Evolutionary conservation across 495 filamentous ascomycete species (phyloP).

Genomic region (Amniculicola lignicola): DNA sequence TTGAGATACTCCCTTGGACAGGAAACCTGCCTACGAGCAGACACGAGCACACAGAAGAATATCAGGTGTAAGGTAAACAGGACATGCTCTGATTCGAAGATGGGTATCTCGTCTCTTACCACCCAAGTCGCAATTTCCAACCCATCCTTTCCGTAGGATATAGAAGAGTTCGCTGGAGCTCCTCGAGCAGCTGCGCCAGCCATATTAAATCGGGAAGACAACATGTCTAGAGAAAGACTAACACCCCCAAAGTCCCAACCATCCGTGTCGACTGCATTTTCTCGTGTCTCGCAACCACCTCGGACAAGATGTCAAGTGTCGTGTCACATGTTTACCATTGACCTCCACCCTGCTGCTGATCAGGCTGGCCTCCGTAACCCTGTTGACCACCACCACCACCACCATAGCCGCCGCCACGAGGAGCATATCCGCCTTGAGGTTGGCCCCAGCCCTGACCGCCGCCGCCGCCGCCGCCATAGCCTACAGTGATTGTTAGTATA

Average conservation of each 20-base stretch:
- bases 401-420: slow-evolving; percentile 16
- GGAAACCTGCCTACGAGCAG: neutral
- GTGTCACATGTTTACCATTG: slow-evolving; percentile 22
- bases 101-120: slow-evolving; percentile 31
- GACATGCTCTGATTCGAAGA: slow-evolving; percentile 25
- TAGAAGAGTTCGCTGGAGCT: slow-evolving; percentile 22
- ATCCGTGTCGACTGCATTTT: slow-evolving; percentile 3
- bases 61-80: slow-evolving; percentile 3
- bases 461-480: slow-evolving; percentile 20
- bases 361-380: slow-evolving; percentile 1
- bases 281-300: slow-evolving; percentile 1
- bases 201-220: slow-evolving; percentile 18
- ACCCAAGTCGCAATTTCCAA: slow-evolving; percentile 24
- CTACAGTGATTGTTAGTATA: neutral
- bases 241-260: slow-evolving; percentile 2
- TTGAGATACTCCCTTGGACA: neutral
- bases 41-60: neutral
- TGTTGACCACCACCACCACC: slow-evolving; percentile 9
- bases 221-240: slow-evolving; percentile 8
- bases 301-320: neutral
- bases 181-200: slow-evolving; percentile 14
- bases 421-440: slow-evolving; percentile 14
- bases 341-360: slow-evolving; percentile 15
- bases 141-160: slow-evolving; percentile 17
- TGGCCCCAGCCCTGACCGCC: slow-evolving; percentile 13